A percentile compares a stretch with the other conserved stretches of the same genome.
Evolutionary conservation across 805 yeast genomes (phyloP).

Genomic region (Metschnikowia orientalis): DNA sequence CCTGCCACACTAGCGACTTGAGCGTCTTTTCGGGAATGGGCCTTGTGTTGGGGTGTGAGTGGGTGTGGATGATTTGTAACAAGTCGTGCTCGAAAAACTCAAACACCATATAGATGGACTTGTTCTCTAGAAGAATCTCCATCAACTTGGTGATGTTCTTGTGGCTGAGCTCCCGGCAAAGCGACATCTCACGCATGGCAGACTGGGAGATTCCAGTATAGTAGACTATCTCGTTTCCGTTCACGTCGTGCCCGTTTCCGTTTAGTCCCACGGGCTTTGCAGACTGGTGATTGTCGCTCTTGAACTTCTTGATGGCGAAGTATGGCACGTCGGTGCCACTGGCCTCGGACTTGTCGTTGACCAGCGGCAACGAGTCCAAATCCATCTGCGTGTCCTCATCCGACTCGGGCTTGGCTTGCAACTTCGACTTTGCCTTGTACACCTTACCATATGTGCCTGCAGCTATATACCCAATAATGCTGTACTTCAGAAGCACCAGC

Average conservation of each 20-base stretch:
- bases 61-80: conserved; percentile 89
- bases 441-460: conserved; percentile 98
- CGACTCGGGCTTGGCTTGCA: conserved; percentile 6
- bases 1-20: conserved; percentile 88
- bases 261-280: conserved; percentile 20
- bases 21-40: conserved; percentile 75
- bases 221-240: conserved; percentile 82
- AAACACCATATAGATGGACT: conserved; percentile 88
- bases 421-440: conserved; percentile 70
- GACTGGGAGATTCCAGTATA: conserved; percentile 95
- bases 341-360: conserved; percentile 2
- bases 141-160: conserved; percentile 73
- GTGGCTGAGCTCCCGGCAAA: conserved; percentile 83
- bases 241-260: conserved; percentile 36
- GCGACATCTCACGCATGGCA: conserved; percentile 93
- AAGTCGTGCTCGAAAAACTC: conserved; percentile 96
- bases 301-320: conserved; percentile 92
- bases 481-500: conserved; percentile 79
- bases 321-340: conserved; percentile 24
- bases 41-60: conserved; percentile 81
- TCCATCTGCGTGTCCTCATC: conserved; percentile 11
- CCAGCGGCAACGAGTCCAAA: not conserved
- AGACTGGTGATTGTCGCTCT: conserved; percentile 59
- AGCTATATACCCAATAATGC: conserved; percentile 90
- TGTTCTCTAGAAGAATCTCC: conserved; percentile 82